Conservation (phyloP, 169 alveolate species). For the Babesia gibsoni region DNA sequence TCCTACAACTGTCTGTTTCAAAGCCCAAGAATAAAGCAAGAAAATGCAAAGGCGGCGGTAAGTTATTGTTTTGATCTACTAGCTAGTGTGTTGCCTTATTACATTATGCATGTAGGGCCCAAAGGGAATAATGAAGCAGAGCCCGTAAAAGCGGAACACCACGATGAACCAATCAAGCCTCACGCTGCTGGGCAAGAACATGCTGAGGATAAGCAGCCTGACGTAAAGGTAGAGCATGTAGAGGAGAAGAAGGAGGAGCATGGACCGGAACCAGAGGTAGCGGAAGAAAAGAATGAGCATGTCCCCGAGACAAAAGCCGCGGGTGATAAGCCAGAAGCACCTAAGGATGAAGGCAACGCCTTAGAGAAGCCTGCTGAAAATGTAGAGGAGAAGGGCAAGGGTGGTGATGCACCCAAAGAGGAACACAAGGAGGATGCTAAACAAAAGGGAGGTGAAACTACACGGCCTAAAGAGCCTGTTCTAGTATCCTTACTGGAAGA, state of each 20-base stretch:
- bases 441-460: too few species aligned
- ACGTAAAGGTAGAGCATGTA: neutral
- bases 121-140: neutral
- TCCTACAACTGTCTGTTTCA: constrained; percentile 9
- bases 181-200: too few species aligned
- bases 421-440: neutral
- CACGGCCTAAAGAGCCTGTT: too few species aligned
- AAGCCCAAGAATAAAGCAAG: neutral
- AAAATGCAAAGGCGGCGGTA: neutral
- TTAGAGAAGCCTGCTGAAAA: neutral
- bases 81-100: neutral
- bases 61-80: neutral
- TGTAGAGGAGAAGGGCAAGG: constrained; percentile 6
- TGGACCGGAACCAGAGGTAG: neutral
- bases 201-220: too few species aligned
- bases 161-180: neutral
- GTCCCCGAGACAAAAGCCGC: too few species aligned
- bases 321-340: neutral
- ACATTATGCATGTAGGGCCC: neutral
- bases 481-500: too few species aligned
- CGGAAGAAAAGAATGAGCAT: neutral
- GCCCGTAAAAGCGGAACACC: neutral
- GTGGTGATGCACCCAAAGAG: neutral
- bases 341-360: neutral
- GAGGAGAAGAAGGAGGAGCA: neutral